Percentiles rank a stretch among this genome's conserved stretches.
These are phyloP conservation scores for Pisolithus marmoratus DNA, from an alignment of 768 basidiomycete species.

Conservation along the genomic window DNA sequence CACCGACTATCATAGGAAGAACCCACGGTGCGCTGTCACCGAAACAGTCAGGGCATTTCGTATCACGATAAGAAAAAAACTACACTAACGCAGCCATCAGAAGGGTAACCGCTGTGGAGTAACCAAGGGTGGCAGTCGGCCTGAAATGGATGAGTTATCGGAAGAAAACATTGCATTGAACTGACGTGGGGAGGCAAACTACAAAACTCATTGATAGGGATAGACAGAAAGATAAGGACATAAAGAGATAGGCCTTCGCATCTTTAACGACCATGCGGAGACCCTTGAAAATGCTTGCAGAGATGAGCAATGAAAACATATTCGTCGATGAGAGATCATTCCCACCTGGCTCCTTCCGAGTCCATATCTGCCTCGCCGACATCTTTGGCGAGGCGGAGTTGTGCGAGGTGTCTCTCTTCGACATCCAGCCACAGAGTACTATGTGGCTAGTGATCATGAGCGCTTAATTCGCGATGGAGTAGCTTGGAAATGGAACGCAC, in stretches of 20 bases:
- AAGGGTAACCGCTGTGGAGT: conserved; percentile 50
- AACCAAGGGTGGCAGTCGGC: no score
- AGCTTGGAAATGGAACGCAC: conserved; percentile 22
- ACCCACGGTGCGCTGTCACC: conserved; percentile 55
- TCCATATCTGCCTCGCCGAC: conserved; percentile 64
- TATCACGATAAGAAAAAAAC: no score
- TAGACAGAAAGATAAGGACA: no score
- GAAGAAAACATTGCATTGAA: no score
- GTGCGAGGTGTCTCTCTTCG: conserved; percentile 51
- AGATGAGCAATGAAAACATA: conserved; percentile 20
- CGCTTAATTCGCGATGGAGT: no score
- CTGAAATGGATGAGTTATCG: no score
- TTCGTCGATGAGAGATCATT: conserved; percentile 1
- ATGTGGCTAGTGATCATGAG: conserved; percentile 35
- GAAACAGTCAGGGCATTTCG: not conserved
- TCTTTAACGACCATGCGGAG: no score
- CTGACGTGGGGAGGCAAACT: no score
- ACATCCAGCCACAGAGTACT: conserved; percentile 57
- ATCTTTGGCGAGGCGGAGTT: conserved; percentile 62
- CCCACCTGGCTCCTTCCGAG: conserved; percentile 51
- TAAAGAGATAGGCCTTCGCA: no score
- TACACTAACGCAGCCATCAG: conserved; percentile 51
- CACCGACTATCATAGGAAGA: conserved; percentile 42
- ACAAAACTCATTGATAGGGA: no score
- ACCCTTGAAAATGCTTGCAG: no score